These are phyloP conservation scores for Euphorbia peplus DNA, from an alignment of 345 rosid genomes.

Conservation along the genomic window DNA sequence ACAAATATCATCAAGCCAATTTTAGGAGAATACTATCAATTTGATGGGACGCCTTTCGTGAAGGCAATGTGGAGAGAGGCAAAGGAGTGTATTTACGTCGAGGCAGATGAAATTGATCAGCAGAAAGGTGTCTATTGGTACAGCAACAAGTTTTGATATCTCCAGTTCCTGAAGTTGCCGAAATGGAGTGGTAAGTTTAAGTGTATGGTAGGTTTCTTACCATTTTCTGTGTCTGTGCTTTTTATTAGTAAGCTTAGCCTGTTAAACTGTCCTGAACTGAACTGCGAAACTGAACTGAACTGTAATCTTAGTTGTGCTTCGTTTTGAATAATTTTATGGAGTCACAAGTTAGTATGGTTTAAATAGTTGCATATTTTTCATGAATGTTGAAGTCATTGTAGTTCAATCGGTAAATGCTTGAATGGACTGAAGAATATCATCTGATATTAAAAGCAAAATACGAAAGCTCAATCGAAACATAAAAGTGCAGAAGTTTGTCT, in stretches of 20 bases:
- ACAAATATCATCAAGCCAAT: constrained; percentile 25
- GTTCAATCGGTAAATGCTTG: too few relatives aligned
- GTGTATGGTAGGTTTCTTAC: not conserved
- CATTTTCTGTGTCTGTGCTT: too few relatives aligned
- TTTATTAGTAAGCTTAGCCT: too few relatives aligned
- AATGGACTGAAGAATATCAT: too few relatives aligned
- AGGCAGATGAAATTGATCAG: constrained; percentile 18
- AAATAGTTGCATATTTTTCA: too few relatives aligned
- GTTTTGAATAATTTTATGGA: not conserved
- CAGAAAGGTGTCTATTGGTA: constrained; percentile 33
- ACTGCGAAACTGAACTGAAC: not conserved
- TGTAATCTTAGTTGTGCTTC: constrained; percentile 4
- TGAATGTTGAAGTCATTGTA: too few relatives aligned
- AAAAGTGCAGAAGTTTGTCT: too few relatives aligned
- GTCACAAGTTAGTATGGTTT: not conserved
- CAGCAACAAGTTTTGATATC: constrained; percentile 16
- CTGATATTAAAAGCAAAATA: too few relatives aligned
- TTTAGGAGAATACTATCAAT: constrained; percentile 30
- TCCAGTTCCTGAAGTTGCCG: too few relatives aligned
- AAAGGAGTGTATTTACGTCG: constrained; percentile 29
- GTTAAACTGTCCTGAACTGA: not conserved
- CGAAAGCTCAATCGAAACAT: too few relatives aligned
- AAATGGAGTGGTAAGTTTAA: not conserved
- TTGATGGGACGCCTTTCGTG: constrained; percentile 23
- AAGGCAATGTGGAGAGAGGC: constrained; percentile 36